Evolutionary conservation across 2,329 filamentous ascomycete genomes (phyloP).

Genomic region (Fusarium lyarnte): DNA sequence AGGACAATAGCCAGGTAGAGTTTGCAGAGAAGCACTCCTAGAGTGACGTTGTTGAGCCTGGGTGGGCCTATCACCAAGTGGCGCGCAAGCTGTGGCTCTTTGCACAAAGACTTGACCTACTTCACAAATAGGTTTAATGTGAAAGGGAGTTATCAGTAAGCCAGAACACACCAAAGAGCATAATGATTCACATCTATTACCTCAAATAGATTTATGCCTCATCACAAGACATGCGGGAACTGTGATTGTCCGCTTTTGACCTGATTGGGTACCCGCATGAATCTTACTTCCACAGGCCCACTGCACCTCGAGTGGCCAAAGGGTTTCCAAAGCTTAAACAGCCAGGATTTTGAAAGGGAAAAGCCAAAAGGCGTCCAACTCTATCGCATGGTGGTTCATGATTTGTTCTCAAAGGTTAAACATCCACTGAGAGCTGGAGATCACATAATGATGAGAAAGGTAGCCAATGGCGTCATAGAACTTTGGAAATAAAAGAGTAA

Average conservation of each 20-base stretch:
- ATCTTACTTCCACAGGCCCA: neutral
- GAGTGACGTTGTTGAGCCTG: rapidly evolving
- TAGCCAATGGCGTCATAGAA: neutral
- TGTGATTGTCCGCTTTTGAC: rapidly evolving
- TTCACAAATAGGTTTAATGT: neutral
- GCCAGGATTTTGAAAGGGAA: too few relatives aligned
- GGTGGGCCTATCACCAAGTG: too few relatives aligned
- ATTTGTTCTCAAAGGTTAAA: neutral
- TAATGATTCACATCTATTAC: neutral
- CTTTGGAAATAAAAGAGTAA: neutral
- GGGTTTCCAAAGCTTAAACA: neutral
- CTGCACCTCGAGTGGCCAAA: neutral
- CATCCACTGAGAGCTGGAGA: rapidly evolving
- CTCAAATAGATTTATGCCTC: too few relatives aligned
- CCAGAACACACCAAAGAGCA: neutral
- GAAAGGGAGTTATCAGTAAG: neutral
- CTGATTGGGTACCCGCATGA: neutral
- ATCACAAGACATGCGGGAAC: too few relatives aligned
- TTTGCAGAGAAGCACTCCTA: rapidly evolving
- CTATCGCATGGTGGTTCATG: too few relatives aligned
- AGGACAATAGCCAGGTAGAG: rapidly evolving
- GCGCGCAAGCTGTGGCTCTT: neutral
- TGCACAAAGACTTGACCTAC: neutral
- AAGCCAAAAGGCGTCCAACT: too few relatives aligned
- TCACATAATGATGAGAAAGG: neutral